Evolutionary conservation across 2,329 filamentous ascomycete genomes (phyloP), one percentile per base, ranked within the genome.

Genomic region (Penicillium frequentans): DNA sequence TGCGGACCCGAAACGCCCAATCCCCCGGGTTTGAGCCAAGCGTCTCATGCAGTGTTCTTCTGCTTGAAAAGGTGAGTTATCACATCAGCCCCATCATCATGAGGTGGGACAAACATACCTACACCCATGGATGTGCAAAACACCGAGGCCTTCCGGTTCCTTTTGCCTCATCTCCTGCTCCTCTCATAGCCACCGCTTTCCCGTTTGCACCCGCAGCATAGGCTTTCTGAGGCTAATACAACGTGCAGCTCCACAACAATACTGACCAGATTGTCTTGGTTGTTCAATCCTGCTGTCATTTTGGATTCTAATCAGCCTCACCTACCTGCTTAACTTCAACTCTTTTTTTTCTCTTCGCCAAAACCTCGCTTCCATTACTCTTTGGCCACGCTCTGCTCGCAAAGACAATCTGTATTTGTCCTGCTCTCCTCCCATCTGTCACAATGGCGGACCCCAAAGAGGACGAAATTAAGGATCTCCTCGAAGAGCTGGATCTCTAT

Each of bases 401-500:
- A 7, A 39, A 9, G 16, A 16, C 3, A 39, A 49, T 27, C 29
- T 49, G 16, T 8, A 23, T 27, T n/a, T 49, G 9, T 2, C 19
- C 16, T 19, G 14, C 31, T 24, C 13, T 24, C 49, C 3, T 23
- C n/a, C 27, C 13, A 39, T 31, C 61, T 33, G 50, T 60, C 14
- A 46, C 37, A 21, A 48, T 43, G 23, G 57, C 63, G 48, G 50
- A 50, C 56, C 62, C 66, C 52, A 58, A 65, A 23, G 66, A 66
- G 56, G 66, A 68, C 14, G 24, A 71, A 42, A 45, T 69, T 31
- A 67, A 72, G 13, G 69, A 73, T 29, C 54, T 74, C 29, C 21
- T 67, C 26, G 72, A 73, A 16, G 72, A 74, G 21, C 53, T 74
- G n/a, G 61, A 73, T 21, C 53, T 73, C 2, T 63, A 73, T 23